These are phyloP conservation scores for Novymonas esmeraldas DNA, from an alignment of 208 protist species.

Conservation along the genomic window DNA sequence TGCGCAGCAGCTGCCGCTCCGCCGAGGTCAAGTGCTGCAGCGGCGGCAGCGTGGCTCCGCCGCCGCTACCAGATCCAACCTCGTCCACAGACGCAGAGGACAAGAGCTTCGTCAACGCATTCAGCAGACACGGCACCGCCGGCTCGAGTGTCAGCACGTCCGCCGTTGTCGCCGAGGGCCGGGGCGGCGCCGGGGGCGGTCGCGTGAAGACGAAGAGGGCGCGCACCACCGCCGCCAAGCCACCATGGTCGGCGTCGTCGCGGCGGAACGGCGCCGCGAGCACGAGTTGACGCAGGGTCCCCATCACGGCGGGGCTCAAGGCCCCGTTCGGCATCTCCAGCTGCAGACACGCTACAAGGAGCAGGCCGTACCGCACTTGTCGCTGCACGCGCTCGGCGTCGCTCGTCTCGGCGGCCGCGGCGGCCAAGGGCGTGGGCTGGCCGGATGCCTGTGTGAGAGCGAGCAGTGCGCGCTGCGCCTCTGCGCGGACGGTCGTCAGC, in stretches of 20 bases:
- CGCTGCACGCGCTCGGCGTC: conserved; percentile 8
- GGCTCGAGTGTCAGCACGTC: background rate
- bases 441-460: conserved; percentile 6
- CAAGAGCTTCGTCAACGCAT: conserved; percentile 20
- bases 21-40: conserved; percentile 20
- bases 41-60: background rate
- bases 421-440: background rate
- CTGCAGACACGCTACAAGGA: conserved; percentile 30
- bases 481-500: conserved; percentile 23
- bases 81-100: conserved; percentile 1
- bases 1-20: conserved; percentile 43
- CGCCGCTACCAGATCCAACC: too few relatives aligned
- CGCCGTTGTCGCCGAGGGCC: background rate
- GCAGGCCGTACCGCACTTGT: conserved; percentile 23
- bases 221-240: conserved; percentile 29
- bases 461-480: conserved; percentile 30
- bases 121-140: conserved; percentile 14
- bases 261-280: conserved; percentile 13
- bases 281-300: conserved; percentile 10
- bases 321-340: conserved; percentile 19
- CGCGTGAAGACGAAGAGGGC: conserved; percentile 37
- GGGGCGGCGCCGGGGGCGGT: background rate
- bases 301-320: conserved; percentile 4
- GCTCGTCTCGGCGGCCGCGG: background rate
- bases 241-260: conserved; percentile 5